These are phyloP conservation scores for Lunularia cruciata DNA, from an alignment of 225 moss, liverwort and hornwort genomes.

Conservation along the genomic window DNA sequence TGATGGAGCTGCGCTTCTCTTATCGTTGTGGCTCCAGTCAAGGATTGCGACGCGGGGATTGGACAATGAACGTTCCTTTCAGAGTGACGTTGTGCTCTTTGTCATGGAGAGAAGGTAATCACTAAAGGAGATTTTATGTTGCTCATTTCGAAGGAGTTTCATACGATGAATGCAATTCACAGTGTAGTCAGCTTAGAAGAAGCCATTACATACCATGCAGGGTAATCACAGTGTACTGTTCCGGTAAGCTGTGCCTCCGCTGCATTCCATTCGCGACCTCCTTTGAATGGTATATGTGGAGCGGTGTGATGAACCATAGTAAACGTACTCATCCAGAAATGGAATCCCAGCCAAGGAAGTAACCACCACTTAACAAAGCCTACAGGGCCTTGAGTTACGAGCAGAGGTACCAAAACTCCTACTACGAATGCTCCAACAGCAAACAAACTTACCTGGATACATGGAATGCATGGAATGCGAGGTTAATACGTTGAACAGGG, in stretches of 20 bases:
- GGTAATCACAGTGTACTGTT: slow-evolving; percentile 89
- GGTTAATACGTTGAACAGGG: too few species aligned
- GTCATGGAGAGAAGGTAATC: background rate
- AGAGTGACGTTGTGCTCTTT: too few species aligned
- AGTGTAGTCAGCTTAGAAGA: too few species aligned
- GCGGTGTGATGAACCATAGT: slow-evolving; percentile 94
- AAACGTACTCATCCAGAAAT: slow-evolving; percentile 99
- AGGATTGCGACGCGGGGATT: too few species aligned
- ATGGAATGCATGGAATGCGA: too few species aligned
- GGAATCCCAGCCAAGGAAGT: slow-evolving; percentile 85
- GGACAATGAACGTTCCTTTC: too few species aligned
- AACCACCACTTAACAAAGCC: slow-evolving; percentile 92
- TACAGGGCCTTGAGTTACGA: slow-evolving; percentile 61
- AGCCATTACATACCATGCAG: slow-evolving; percentile 52
- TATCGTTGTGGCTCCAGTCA: too few species aligned
- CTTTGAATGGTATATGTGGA: slow-evolving; percentile 88
- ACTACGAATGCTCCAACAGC: slow-evolving; percentile 74
- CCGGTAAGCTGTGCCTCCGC: slow-evolving; percentile 75
- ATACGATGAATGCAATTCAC: too few species aligned
- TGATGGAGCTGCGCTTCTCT: too few species aligned
- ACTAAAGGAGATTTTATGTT: too few species aligned
- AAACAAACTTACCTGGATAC: slow-evolving; percentile 63
- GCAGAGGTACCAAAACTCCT: slow-evolving; percentile 62
- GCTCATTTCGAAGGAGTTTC: too few species aligned
- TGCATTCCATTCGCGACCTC: slow-evolving; percentile 76